These are phyloP conservation scores for Ampelocalamus luodianensis DNA, from an alignment of 176 grass and related monocot genomes.

Conservation along the genomic window DNA sequence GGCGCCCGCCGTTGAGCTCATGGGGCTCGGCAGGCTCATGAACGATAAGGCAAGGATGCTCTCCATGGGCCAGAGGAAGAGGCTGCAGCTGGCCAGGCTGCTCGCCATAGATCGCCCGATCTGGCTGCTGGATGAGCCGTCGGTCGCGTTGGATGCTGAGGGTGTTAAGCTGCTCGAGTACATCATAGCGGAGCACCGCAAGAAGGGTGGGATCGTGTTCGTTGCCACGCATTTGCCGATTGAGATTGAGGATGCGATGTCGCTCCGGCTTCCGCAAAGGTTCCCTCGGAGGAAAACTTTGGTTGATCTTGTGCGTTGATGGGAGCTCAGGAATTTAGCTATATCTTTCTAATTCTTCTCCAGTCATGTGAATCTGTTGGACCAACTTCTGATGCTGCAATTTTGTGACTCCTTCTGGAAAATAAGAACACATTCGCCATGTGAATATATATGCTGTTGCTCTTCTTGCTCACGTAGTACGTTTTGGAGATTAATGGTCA, in stretches of 20 bases:
- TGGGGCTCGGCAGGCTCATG: constrained; percentile 88
- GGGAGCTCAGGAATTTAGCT: constrained; percentile 33
- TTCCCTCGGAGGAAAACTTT: constrained; percentile 85
- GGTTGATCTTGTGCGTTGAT: constrained; percentile 85
- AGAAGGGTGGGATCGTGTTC: constrained; percentile 88
- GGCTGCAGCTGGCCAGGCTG: constrained; percentile 76
- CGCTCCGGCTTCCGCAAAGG: constrained; percentile 75
- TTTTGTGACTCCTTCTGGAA: constrained; percentile 40
- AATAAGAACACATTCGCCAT: constrained; percentile 15
- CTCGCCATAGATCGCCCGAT: constrained; percentile 86
- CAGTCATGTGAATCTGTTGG: constrained; percentile 26
- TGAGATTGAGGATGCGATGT: constrained; percentile 87
- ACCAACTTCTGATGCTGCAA: constrained; percentile 34
- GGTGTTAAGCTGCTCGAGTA: constrained; percentile 75
- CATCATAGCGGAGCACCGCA: constrained; percentile 88
- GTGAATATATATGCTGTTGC: constrained; percentile 31
- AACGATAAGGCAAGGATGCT: constrained; percentile 95
- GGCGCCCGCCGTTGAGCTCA: constrained; percentile 68
- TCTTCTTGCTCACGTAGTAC: constrained; percentile 1
- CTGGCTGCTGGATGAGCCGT: constrained; percentile 96
- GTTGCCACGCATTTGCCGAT: constrained; percentile 88
- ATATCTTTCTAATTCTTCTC: constrained; percentile 43
- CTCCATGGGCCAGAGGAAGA: constrained; percentile 95
- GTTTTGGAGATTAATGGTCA: neutral
- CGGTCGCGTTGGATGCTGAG: constrained; percentile 79